Conservation (phyloP, 2,329 filamentous ascomycete species). For the Alternaria sp. region DNA sequence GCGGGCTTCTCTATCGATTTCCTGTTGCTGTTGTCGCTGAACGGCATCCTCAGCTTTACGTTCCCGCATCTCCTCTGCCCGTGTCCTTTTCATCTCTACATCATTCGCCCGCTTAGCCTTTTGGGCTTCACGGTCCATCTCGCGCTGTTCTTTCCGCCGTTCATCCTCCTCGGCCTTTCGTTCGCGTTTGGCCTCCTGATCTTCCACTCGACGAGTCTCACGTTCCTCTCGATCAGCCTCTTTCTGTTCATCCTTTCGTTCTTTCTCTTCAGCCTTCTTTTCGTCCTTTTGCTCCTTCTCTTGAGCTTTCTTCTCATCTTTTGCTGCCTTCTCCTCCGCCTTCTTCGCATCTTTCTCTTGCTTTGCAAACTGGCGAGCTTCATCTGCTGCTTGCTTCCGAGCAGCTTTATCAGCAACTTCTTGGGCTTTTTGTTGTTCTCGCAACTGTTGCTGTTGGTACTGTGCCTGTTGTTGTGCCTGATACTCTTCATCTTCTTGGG, state of each 20-base stretch:
- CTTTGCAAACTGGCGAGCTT: not conserved
- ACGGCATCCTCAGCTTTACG: not conserved
- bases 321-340: not conserved
- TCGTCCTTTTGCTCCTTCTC: not conserved
- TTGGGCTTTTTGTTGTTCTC: not conserved
- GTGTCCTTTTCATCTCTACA: not conserved
- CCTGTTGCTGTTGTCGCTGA: not conserved
- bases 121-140: not conserved
- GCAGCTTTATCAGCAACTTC: not conserved
- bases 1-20: not conserved
- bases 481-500: not conserved
- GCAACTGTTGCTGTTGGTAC: not conserved
- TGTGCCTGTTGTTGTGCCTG: not conserved
- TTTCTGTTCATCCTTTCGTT: not conserved
- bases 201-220: not conserved
- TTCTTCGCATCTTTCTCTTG: not conserved
- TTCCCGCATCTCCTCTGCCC: not conserved
- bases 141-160: not conserved
- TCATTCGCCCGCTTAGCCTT: not conserved
- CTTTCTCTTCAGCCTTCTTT: not conserved
- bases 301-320: not conserved
- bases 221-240: not conserved
- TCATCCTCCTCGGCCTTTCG: not conserved
- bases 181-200: not conserved
- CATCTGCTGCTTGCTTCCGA: not conserved